Conservation (phyloP, 331 rosid genomes). For the Rhamnella rubrinervis region DNA sequence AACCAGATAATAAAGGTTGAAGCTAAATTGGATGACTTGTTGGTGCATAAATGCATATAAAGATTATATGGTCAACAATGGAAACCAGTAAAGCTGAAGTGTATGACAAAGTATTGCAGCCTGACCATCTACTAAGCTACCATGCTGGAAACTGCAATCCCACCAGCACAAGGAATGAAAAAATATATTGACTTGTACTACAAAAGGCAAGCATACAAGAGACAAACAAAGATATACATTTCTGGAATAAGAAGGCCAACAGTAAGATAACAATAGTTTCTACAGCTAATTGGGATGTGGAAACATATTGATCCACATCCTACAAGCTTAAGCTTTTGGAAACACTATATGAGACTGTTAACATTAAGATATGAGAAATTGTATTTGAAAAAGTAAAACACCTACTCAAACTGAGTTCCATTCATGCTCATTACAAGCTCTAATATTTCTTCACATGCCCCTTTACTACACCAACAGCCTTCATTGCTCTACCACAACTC, state of each 20-base stretch:
- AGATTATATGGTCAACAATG: conserved; percentile 51
- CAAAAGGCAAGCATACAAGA: background rate
- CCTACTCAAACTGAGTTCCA: conserved; percentile 99
- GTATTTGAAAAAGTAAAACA: conserved; percentile 43
- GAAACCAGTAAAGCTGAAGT: conserved; percentile 97
- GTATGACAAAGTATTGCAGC: conserved; percentile 53
- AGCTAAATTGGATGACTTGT: background rate
- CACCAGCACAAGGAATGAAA: too few relatives aligned
- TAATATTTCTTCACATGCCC: conserved; percentile 95
- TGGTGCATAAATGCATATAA: background rate
- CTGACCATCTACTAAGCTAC: conserved; percentile 6
- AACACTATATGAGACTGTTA: background rate
- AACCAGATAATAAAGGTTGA: too few relatives aligned
- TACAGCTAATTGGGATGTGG: background rate
- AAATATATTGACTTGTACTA: conserved; percentile 23
- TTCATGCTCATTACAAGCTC: conserved; percentile 99
- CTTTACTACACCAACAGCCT: conserved; percentile 98
- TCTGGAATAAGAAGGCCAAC: background rate
- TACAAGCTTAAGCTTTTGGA: too few relatives aligned
- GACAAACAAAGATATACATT: background rate
- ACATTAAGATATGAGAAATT: conserved; percentile 1
- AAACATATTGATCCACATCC: background rate
- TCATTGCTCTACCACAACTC: conserved; percentile 98
- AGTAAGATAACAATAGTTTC: background rate
- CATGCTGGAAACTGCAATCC: too few relatives aligned